Conservation (phyloP, 2,329 filamentous ascomycete genomes). For the Xylaria sp. region DNA sequence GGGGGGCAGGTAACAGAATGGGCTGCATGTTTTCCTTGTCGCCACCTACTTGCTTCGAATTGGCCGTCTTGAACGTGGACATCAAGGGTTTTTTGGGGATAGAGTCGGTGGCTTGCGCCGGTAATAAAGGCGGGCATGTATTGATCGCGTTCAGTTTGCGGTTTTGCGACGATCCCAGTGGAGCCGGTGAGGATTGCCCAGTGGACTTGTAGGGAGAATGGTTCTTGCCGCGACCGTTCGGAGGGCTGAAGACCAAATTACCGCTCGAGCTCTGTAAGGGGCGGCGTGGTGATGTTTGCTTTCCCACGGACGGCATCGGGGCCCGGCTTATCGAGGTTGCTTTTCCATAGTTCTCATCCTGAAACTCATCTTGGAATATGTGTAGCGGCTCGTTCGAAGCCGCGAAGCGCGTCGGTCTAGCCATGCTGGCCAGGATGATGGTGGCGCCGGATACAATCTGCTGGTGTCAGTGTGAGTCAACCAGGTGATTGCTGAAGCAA, state of each 20-base stretch:
- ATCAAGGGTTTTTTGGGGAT: slow-evolving; percentile 73
- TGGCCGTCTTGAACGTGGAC: slow-evolving; percentile 67
- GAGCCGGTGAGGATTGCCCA: slow-evolving; percentile 67
- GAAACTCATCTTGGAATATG: slow-evolving; percentile 60
- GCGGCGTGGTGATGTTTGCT: slow-evolving; percentile 55
- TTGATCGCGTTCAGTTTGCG: slow-evolving; percentile 73
- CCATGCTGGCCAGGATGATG: slow-evolving; percentile 59
- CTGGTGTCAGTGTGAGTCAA: slow-evolving; percentile 24
- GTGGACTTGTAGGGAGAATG: slow-evolving; percentile 76
- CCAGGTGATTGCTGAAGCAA: slow-evolving; percentile 11
- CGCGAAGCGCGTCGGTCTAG: slow-evolving; percentile 60
- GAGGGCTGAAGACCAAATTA: slow-evolving; percentile 75
- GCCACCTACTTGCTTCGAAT: slow-evolving; percentile 53
- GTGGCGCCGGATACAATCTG: slow-evolving; percentile 1
- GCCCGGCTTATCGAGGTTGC: slow-evolving; percentile 64
- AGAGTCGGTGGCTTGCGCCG: slow-evolving; percentile 70
- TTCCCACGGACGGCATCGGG: slow-evolving; percentile 64
- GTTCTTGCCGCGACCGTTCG: slow-evolving; percentile 61
- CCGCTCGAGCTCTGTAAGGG: slow-evolving; percentile 63
- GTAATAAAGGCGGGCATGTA: slow-evolving; percentile 71
- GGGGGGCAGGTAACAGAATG: slow-evolving; percentile 60
- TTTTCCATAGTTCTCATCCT: slow-evolving; percentile 56
- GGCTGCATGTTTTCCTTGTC: slow-evolving; percentile 69
- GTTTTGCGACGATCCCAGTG: slow-evolving; percentile 63
- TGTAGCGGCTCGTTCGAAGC: slow-evolving; percentile 60